A percentile compares a stretch with the other conserved stretches of the same genome.
Conservation (phyloP, 2,329 filamentous ascomycete species). For the Tolypocladium endophyticum region DNA sequence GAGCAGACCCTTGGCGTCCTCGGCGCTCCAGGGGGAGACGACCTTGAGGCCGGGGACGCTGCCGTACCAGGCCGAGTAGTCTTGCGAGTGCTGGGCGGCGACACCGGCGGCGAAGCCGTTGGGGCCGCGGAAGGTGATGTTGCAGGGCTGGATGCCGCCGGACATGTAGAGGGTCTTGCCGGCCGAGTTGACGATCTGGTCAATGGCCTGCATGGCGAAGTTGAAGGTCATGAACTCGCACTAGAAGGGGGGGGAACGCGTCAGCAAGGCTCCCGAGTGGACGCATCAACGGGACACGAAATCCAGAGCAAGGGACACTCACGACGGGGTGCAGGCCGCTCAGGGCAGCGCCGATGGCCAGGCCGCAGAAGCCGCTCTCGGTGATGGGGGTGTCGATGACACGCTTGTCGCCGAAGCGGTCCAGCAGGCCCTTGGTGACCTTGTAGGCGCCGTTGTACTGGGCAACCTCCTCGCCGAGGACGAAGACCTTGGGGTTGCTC, state of each 20-base stretch:
- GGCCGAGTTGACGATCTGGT: slow-evolving; percentile 98
- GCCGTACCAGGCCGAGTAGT: slow-evolving; percentile 98
- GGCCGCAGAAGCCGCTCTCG: slow-evolving; percentile 87
- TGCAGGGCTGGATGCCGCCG: slow-evolving; percentile 97
- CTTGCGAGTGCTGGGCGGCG: slow-evolving; percentile 95
- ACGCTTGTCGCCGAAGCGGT: slow-evolving; percentile 94
- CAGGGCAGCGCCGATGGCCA: slow-evolving; percentile 89
- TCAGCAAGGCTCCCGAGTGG: neutral
- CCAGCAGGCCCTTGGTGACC: slow-evolving; percentile 93
- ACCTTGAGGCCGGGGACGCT: slow-evolving; percentile 97
- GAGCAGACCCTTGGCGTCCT: slow-evolving; percentile 95
- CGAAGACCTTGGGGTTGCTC: slow-evolving; percentile 85
- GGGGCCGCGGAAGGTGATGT: slow-evolving; percentile 98
- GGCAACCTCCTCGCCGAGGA: slow-evolving; percentile 95
- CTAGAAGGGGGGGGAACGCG: slow-evolving; percentile 28
- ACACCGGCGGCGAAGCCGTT: slow-evolving; percentile 97
- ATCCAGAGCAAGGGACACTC: slow-evolving; percentile 30
- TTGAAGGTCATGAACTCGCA: slow-evolving; percentile 99
- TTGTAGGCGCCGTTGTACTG: slow-evolving; percentile 99
- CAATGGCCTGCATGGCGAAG: slow-evolving; percentile 99
- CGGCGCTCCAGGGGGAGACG: slow-evolving; percentile 87
- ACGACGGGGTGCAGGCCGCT: slow-evolving; percentile 90
- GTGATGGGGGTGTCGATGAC: slow-evolving; percentile 99
- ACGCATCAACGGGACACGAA: neutral
- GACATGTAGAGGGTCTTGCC: slow-evolving; percentile 99